phyloP scores from a whole-genome alignment of 495 filamentous ascomycete genomes.

The Aspergillus panamensis region DNA sequence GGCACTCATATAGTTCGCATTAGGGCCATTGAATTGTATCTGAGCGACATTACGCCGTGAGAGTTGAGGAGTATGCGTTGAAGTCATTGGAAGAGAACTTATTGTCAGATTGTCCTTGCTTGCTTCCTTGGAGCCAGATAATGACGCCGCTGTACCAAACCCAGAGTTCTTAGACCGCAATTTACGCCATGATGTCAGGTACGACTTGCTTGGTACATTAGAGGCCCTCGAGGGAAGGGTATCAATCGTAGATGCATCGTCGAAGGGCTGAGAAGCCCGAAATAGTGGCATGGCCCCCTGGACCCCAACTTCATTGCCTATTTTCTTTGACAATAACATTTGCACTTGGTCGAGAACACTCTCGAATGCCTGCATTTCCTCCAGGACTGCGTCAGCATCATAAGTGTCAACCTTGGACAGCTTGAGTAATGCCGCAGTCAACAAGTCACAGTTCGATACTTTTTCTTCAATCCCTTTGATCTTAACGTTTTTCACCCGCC shows the following conservation, averaged over 20 bases:
- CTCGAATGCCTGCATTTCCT: conserved; percentile 95
- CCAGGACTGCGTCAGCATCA: conserved; percentile 85
- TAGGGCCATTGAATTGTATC: conserved; percentile 73
- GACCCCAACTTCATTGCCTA: conserved; percentile 87
- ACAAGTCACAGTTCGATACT: conserved; percentile 84
- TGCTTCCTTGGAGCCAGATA: conserved; percentile 42
- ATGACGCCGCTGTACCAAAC: conserved; percentile 42
- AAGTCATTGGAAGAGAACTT: conserved; percentile 79
- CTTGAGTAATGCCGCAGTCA: conserved; percentile 86
- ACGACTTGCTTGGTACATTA: conserved; percentile 62
- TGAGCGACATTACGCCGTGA: conserved; percentile 65
- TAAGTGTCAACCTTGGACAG: conserved; percentile 78
- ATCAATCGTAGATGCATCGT: conserved; percentile 40
- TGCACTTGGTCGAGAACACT: conserved; percentile 82
- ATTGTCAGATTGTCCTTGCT: conserved; percentile 60
- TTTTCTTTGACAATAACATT: conserved; percentile 67
- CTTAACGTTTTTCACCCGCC: conserved; percentile 91
- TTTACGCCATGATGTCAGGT: conserved; percentile 73
- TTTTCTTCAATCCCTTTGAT: conserved; percentile 90
- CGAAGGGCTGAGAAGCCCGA: conserved; percentile 53
- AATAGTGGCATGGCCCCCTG: conserved; percentile 65
- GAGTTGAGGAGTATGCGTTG: conserved; percentile 53
- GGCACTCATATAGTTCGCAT: conserved; percentile 85
- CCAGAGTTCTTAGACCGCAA: conserved; percentile 81
- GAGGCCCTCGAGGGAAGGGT: conserved; percentile 48